Evolutionary conservation across 2,329 filamentous ascomycete genomes (phyloP), one percentile per base, ranked within the genome.

Genomic region (Acrocalymma vagum): DNA sequence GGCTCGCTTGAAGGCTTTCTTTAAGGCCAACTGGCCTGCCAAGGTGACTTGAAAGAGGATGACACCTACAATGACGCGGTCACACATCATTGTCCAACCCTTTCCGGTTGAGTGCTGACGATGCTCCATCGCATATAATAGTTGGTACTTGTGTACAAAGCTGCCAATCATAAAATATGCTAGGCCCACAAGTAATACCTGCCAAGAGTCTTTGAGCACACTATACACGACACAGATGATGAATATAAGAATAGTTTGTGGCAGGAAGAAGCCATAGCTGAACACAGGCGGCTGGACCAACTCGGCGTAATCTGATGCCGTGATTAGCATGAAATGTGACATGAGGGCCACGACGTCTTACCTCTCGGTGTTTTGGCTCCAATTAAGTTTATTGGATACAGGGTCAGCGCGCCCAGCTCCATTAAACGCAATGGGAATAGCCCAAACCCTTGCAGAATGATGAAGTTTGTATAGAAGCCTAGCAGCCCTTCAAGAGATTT

Each of bases 111-210:
- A 90, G 65, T 96, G 91, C 62, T 95, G 90, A 11, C 90, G 88
- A 67, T 97, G 93, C 60, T 97, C 92, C 94, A 99, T 99, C 21
- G 94, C 91, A 69, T 99, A 99, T 4, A 99, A 79, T 4, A 99
- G 78, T 74, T 99, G 95, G 72, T 99, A 99, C 69, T 96, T 96
- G 80, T 95, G 95, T 21, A 90, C 88, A 63, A 93, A 93, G 67
- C 90, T 88, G 14, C 91, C 91, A 10, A 95, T 81, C 14, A 82
- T 63, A 58, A 95, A 95, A 70, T 95, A 99, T 9, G 90, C 75
- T 32, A 93, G 74, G 3, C 94, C 94, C 32, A 93, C 85, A 8
- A 92, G 77, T 11, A 96, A 81, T 9, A 97, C 87, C 37, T 88
- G 78, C 74, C 86, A 95, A 0, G 92, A 94, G 32, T 81, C 80